These are phyloP conservation scores for Sclerotinia spermophila DNA, from an alignment of 2,329 filamentous ascomycete species.

Conservation along the genomic window DNA sequence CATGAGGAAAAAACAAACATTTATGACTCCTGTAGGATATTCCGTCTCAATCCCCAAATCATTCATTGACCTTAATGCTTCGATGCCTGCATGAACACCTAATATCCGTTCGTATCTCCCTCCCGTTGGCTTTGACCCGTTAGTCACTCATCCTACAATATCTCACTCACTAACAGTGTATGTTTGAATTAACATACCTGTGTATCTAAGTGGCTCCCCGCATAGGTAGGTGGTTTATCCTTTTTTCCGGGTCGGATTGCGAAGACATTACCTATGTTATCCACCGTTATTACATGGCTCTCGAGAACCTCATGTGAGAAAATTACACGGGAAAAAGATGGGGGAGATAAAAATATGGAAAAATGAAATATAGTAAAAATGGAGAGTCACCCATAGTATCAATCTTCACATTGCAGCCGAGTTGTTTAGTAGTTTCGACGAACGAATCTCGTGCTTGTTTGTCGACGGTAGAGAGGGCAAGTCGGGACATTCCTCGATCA, in stretches of 20 bases:
- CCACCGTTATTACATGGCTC: neutral
- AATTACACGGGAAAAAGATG: neutral
- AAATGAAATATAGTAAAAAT: neutral
- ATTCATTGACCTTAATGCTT: constrained; percentile 65
- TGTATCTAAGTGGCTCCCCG: constrained; percentile 66
- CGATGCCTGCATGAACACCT: constrained; percentile 68
- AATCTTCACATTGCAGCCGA: constrained; percentile 11
- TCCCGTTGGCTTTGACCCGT: constrained; percentile 49
- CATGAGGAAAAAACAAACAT: constrained; percentile 4
- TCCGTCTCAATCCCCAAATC: constrained; percentile 67
- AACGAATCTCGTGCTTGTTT: constrained; percentile 48
- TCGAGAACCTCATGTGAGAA: neutral
- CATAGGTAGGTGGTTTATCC: constrained; percentile 60
- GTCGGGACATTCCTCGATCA: constrained; percentile 73
- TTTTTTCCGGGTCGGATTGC: constrained; percentile 62
- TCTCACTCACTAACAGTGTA: too few relatives aligned
- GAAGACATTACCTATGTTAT: constrained; percentile 60
- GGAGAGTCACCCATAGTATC: neutral
- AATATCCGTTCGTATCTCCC: constrained; percentile 72
- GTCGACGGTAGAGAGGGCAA: constrained; percentile 68
- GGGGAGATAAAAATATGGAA: neutral
- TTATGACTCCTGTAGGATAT: constrained; percentile 41
- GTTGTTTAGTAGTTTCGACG: neutral
- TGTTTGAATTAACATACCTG: constrained; percentile 38
- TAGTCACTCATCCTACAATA: constrained; percentile 42